Conservation (phyloP, 371 early-diverging fungal genomes). For the Saksenaea oblongispora region DNA sequence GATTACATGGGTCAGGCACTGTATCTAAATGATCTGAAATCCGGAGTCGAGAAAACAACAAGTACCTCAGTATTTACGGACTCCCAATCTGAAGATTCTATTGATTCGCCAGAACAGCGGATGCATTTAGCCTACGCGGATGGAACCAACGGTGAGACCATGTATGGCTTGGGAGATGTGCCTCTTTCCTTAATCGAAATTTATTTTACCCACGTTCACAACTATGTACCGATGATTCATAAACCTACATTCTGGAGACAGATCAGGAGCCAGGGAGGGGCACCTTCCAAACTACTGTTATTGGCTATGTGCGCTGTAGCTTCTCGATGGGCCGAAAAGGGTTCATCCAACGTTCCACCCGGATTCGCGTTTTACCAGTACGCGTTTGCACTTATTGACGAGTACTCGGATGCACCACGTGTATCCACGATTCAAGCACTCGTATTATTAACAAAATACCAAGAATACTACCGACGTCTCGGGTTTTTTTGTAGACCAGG, state of each 20-base stretch:
- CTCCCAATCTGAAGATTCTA: neutral
- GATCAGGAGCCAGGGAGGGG: slow-evolving; percentile 38
- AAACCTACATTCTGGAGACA: slow-evolving; percentile 54
- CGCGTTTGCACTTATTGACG: slow-evolving; percentile 59
- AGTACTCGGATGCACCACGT: slow-evolving; percentile 66
- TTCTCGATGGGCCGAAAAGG: slow-evolving; percentile 35
- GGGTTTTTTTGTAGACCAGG: slow-evolving; percentile 44
- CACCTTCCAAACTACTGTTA: slow-evolving; percentile 55
- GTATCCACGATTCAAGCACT: slow-evolving; percentile 73
- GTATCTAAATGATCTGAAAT: slow-evolving; percentile 36
- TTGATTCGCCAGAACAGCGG: neutral
- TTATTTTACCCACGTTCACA: slow-evolving; percentile 61
- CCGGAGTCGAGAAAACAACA: slow-evolving; percentile 34
- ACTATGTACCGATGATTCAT: slow-evolving; percentile 61
- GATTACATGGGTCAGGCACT: slow-evolving; percentile 50
- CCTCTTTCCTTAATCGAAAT: slow-evolving; percentile 29
- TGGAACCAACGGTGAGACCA: neutral
- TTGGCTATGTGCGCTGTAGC: slow-evolving; percentile 65
- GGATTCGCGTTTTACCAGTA: slow-evolving; percentile 43
- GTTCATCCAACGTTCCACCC: slow-evolving; percentile 17
- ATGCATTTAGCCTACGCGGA: neutral
- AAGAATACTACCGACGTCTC: slow-evolving; percentile 49
- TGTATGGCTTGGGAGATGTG: slow-evolving; percentile 11
- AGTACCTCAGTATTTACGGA: neutral
- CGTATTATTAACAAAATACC: slow-evolving; percentile 70